A percentile compares a stretch with the other conserved stretches of the same genome.
Evolutionary conservation across 345 rosid genomes (phyloP).

Genomic region (Gossypium thurberi): DNA sequence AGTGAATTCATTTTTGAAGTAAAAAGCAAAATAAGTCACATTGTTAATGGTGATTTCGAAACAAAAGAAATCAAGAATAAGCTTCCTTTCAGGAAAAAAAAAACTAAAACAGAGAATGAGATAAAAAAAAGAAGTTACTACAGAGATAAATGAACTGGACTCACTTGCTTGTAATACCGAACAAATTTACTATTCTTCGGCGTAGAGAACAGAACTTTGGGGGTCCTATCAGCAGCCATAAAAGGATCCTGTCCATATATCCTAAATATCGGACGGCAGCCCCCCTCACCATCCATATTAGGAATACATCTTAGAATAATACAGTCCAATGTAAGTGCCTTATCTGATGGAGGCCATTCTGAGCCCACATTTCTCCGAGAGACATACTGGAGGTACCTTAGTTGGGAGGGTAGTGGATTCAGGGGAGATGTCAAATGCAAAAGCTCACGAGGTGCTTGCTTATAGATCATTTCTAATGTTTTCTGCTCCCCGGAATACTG

Average conservation of each 20-base stretch:
- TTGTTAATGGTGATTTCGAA: background rate
- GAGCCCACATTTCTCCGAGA: slow-evolving; percentile 63
- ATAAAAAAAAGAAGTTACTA: background rate
- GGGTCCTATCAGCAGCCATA: slow-evolving; percentile 46
- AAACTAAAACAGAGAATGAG: background rate
- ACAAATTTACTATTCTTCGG: slow-evolving; percentile 56
- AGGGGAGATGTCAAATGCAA: slow-evolving; percentile 54
- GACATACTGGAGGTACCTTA: slow-evolving; percentile 72
- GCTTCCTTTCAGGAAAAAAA: background rate
- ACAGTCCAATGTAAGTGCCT: slow-evolving; percentile 59
- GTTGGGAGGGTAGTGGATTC: slow-evolving; percentile 67
- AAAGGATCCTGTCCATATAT: slow-evolving; percentile 66
- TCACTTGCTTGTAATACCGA: slow-evolving; percentile 57
- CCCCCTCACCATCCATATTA: slow-evolving; percentile 57
- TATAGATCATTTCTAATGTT: slow-evolving; percentile 71
- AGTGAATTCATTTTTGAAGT: background rate
- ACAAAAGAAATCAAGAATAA: background rate
- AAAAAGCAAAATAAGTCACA: background rate
- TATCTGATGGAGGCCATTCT: slow-evolving; percentile 64
- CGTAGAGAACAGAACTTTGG: slow-evolving; percentile 61
- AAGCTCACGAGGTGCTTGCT: slow-evolving; percentile 67
- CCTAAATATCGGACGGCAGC: slow-evolving; percentile 68
- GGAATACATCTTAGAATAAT: slow-evolving; percentile 57
- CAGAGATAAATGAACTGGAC: slow-evolving; percentile 14
- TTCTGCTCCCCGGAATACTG: slow-evolving; percentile 55